These are phyloP conservation scores for Geosmithia putterillii DNA, from an alignment of 2,329 filamentous ascomycete species.

Conservation along the genomic window DNA sequence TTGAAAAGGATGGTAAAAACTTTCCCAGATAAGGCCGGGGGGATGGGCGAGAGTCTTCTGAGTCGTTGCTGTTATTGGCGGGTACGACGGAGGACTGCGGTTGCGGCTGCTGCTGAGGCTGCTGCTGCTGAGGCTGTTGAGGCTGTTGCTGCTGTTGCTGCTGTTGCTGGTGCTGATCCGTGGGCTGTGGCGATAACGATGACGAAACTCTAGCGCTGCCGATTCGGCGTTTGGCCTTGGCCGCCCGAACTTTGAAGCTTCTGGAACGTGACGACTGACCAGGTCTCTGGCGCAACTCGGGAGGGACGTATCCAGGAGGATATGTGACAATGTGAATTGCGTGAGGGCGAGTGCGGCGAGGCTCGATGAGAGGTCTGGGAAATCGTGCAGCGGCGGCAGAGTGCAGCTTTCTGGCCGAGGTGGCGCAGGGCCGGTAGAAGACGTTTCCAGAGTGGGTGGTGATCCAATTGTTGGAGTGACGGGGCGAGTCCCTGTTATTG, in stretches of 20 bases:
- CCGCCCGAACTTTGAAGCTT: slow-evolving; percentile 4
- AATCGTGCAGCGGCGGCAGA: slow-evolving; percentile 8
- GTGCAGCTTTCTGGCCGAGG: slow-evolving; percentile 1
- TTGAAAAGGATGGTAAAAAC: not conserved
- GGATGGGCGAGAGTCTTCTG: no score
- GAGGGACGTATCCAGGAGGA: slow-evolving; percentile 29
- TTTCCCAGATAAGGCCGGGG: not conserved
- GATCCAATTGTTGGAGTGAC: slow-evolving; percentile 8
- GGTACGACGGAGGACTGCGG: not conserved
- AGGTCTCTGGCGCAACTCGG: slow-evolving; percentile 27
- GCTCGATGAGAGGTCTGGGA: slow-evolving; percentile 24
- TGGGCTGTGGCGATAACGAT: not conserved
- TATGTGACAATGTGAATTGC: slow-evolving; percentile 29
- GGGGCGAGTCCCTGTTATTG: not conserved
- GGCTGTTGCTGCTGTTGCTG: slow-evolving; percentile 1
- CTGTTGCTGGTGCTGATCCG: not conserved
- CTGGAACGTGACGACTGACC: slow-evolving; percentile 4
- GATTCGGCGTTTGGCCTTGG: slow-evolving; percentile 1
- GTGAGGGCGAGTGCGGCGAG: slow-evolving; percentile 24
- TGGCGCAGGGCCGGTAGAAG: slow-evolving; percentile 12
- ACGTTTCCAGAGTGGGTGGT: slow-evolving; percentile 12
- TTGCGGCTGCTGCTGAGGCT: not conserved
- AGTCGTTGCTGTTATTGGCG: not conserved
- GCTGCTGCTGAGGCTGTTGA: not conserved
- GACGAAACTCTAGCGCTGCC: slow-evolving; percentile 1